Base-by-base conservation (phyloP, 495 filamentous ascomycete genomes). In the Tuber borchii region DNA sequence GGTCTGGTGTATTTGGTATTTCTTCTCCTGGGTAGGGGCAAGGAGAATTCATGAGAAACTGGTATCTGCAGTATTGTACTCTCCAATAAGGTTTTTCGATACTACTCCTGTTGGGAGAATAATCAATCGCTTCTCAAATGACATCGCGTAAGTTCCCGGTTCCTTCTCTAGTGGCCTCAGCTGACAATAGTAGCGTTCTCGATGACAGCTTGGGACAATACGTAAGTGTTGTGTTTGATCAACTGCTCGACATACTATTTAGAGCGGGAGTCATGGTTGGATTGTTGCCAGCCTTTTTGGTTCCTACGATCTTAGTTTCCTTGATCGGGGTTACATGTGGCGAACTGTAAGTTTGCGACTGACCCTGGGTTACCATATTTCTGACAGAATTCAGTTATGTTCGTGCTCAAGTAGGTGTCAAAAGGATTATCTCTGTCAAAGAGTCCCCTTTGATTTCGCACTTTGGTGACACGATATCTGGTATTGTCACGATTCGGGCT, bases 111-210 rank as follows among this genome's bases (percentile, higher is more conserved):
- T 86, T 2, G 88, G 88, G 7, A 84, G 85, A 9, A 85, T 88
- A 42, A 84, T 88, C 46, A 88, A 89, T 78, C 86, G 87, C 19
- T 87, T 89, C 72, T 84, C 84, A 0, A 82, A 85, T 4, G 88
- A 89, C 79, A 74, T 86, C 69, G 83, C 84, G 45, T 85, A 34
- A 34, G 56, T 65, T 16, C 56, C 17, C 85, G 0, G 81, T 88
- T 22, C 86, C 87, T 74, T 83, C 81, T 16, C 75, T 77, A 8
- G 77, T 86, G 19, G 70, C 83, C 5, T 79, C 71, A 2, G 77
- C 82, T n/a, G 72, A 76, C 42, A 44, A 71, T 26, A 65, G 16
- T 65, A 65, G 56, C 16, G 12, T 76, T 37, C 40, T 82, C 42
- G 82, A 78, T 79, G 22, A 70, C 79, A 69, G 70, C 48, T 46